Evolutionary conservation across 306 rosid genomes (phyloP), one percentile per base, ranked within the genome.

Genomic region (Elaeagnus macrophylla): DNA sequence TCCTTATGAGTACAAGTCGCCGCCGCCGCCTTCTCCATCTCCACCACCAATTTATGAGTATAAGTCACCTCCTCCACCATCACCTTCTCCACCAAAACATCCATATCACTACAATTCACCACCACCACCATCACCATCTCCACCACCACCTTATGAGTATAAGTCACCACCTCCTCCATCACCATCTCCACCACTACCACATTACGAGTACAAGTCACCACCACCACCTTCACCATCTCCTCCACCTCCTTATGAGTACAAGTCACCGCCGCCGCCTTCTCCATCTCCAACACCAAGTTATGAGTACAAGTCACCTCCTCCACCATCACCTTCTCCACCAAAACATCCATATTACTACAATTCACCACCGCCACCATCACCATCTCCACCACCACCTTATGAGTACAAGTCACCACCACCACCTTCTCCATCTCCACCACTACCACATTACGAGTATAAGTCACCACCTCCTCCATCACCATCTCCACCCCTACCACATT

Each of bases 391-490:
- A 0, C 67, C 73, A 12, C 57, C 72, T 0, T 11, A 43, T 8
- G 15, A 43, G 18, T 72, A 71, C 67, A 65, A 59, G 16, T 60
- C 72, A 0, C 72, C 77, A 0, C 71, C 65, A 1, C 59, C 67
- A 0, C 67, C 81, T 0, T 71, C 81, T 1, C 32, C 77, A 0
- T 58, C 59, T 0, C 59, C 67, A 0, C 67, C 81, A 0, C 74
- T 79, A 2, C 67, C 76, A 44, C 86, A 90, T 53, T 53, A 77
- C 7, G n/a, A n/a, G n/a, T 90, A 90, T 61, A 65, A 37, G 7
- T 85, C 97, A 45, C 89, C 96, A 0, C 95, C 95, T 32, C 88
- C 94, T 0, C 82, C 74, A 0, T 86, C 96, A 0, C 95, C 95
- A 35, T 82, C 94, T 0, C 82, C n/a, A n/a, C 74, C 0, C 74